Percentiles rank a stretch among this genome's conserved stretches.
phyloP scores from a whole-genome alignment of 2,329 filamentous ascomycete species.

The Leptographium galeiforme region DNA sequence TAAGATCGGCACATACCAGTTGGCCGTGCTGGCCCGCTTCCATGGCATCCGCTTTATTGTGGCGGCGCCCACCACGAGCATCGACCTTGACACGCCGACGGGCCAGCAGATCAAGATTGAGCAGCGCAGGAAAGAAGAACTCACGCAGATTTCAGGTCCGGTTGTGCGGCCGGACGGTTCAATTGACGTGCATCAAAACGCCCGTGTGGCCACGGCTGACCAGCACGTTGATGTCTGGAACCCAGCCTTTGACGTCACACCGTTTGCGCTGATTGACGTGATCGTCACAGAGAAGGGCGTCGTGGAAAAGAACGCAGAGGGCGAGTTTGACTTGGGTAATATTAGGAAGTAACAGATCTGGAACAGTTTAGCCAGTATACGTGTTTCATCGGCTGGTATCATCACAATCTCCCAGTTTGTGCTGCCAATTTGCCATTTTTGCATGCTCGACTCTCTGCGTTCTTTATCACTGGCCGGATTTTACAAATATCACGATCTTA shows the following conservation, averaged over 20 bases:
- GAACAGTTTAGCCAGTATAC: neutral
- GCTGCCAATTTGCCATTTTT: no score
- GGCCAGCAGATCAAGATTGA: slow-evolving; percentile 82
- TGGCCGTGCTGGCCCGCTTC: slow-evolving; percentile 78
- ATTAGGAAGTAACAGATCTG: neutral
- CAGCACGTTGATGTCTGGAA: slow-evolving; percentile 84
- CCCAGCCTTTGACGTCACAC: slow-evolving; percentile 91
- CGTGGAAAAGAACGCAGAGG: slow-evolving; percentile 60
- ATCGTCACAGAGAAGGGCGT: slow-evolving; percentile 89
- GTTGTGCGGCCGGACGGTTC: slow-evolving; percentile 49
- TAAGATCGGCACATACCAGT: slow-evolving; percentile 90
- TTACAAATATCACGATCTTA: no score
- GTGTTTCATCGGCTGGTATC: no score
- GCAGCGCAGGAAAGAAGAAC: slow-evolving; percentile 66
- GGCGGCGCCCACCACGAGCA: slow-evolving; percentile 85
- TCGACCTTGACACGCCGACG: slow-evolving; percentile 68
- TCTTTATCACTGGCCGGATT: no score
- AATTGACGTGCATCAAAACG: slow-evolving; percentile 48
- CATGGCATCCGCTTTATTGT: slow-evolving; percentile 92
- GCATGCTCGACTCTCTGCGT: no score
- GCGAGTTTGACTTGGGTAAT: slow-evolving; percentile 48
- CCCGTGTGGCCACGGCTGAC: slow-evolving; percentile 67
- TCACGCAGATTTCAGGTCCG: slow-evolving; percentile 74
- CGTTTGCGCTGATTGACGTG: slow-evolving; percentile 75
- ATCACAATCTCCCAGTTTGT: no score